Evolutionary conservation across 495 filamentous ascomycete species (phyloP), one percentile per base, ranked within the genome.

Genomic region (Penicillium chermesinum): DNA sequence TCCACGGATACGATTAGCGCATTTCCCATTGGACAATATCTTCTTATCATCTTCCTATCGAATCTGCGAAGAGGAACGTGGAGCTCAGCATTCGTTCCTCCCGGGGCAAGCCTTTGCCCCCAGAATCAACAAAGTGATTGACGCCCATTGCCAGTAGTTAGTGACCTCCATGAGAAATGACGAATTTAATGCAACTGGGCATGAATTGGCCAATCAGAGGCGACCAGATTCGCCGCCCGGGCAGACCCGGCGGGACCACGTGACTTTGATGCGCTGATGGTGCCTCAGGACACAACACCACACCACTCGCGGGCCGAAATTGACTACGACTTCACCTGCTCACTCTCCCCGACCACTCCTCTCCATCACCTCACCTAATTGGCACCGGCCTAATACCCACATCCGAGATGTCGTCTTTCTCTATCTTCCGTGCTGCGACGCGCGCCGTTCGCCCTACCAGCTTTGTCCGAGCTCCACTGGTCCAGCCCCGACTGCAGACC

Each of bases 341-440:
- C 53, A 49, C 48, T 43, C 50, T 48, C 57, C 57, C 54, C 60
- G 61, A 60, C 64, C 49, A 58, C 53, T 62, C 49, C 54, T 56
- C 50, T 57, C 61, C 65, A 61, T 58, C 61, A 69, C 58, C 44
- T 51, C 58, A 48, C 57, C 54, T 61, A 57, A 65, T 59, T 64
- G 55, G 52, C 48, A 59, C 53, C 51, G 58, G 63, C 54, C 58
- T 52, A 58, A 32, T 51, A 44, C 49, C 34, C 53, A 50, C 49
- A 55, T 59, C 59, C 54, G 62, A 65, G n/a, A 86, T 84, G 80
- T 81, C 83, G 67, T 81, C 84, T 52, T 70, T 80, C 49, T 80
- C 83, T 52, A 67, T 88, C 62, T 77, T 89, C 71, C 81, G 86
- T 65, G 62, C 80, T 54, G 84, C 83, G 66, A 78, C 79, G 61